Base-by-base conservation (phyloP, 2,329 filamentous ascomycete genomes). In the Botrytis galanthina region DNA sequence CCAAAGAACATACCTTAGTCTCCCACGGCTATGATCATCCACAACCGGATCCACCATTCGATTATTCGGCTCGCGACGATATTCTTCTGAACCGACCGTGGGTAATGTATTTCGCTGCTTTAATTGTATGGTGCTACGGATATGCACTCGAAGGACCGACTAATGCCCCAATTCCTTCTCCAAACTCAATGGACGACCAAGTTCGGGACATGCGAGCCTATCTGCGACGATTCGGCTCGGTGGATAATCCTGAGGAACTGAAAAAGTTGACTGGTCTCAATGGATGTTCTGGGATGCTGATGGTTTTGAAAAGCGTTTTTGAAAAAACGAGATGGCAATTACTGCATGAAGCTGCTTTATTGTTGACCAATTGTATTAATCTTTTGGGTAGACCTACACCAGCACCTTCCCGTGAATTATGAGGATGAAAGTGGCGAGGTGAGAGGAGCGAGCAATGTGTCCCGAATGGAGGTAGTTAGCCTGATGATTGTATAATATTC, bases 61-160 rank as follows among this genome's bases (percentile, higher is more conserved):
- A 87, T 10, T 99, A 98, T 82, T 91, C 90, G 29, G 94, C 95
- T 0, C 89, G 94, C 32, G 93, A 97, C 78, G 96, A 99, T 79
- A 92, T 94, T 71, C 86, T 98, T 2, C 87, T 98, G 74, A 97
- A 98, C 80, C 88, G 96, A 26, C 93, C 95, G 0, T 99, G 96
- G 95, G 94, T 98, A 18, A 85, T 98, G 70, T 99, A 98, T 83
- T 97, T 97, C 80, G 93, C 96, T 0, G 91, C 91, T 0, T 86
- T 99, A 22, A 93, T 98, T 35, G 93, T 98, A 1, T 99, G 96
- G 96, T 94, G 91, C 74, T 99, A 98, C 79, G 95, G 95, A 3
- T 98, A 91, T 80, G 94, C 95, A 0, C 85, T 97, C 32, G 96
- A 98, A 78, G 96, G 96, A 0, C 88, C 94, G 0, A 89, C 93